Evolutionary conservation across 768 basidiomycete genomes (phyloP).

Genomic region (Trametes cubensis): DNA sequence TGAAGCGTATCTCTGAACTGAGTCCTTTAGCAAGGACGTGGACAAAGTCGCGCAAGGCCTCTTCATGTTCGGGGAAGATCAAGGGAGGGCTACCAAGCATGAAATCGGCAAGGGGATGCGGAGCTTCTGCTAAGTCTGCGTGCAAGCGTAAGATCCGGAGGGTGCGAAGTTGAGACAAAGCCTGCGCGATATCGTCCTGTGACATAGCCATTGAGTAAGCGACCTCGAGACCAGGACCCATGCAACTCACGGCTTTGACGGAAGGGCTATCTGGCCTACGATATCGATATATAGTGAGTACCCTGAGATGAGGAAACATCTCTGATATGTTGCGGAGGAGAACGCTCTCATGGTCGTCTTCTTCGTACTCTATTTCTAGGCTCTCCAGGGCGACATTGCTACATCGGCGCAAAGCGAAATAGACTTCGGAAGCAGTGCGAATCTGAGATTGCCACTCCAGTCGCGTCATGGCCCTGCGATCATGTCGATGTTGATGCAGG

Average conservation of each 20-base stretch:
- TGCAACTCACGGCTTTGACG: background rate
- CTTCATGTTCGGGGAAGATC: background rate
- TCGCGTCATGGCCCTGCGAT: background rate
- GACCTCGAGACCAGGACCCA: no score
- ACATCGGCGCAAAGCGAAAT: background rate
- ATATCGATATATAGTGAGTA: background rate
- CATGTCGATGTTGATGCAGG: background rate
- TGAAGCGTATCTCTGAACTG: background rate
- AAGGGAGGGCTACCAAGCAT: background rate
- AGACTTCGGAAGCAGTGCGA: background rate
- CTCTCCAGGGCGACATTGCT: background rate
- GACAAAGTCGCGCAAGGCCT: background rate
- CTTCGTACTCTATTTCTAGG: constrained; percentile 8
- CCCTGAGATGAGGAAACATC: background rate
- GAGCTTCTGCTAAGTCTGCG: background rate
- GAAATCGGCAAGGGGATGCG: background rate
- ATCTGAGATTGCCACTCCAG: background rate
- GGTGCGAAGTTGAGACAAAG: background rate
- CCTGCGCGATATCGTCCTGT: background rate
- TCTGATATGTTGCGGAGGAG: background rate
- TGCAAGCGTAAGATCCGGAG: background rate
- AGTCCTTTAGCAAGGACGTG: background rate
- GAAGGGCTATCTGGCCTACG: background rate
- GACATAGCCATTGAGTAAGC: no score
- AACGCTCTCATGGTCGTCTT: background rate